Conservation (phyloP, 129 eudicot genomes). For the Solidago caesia region DNA sequence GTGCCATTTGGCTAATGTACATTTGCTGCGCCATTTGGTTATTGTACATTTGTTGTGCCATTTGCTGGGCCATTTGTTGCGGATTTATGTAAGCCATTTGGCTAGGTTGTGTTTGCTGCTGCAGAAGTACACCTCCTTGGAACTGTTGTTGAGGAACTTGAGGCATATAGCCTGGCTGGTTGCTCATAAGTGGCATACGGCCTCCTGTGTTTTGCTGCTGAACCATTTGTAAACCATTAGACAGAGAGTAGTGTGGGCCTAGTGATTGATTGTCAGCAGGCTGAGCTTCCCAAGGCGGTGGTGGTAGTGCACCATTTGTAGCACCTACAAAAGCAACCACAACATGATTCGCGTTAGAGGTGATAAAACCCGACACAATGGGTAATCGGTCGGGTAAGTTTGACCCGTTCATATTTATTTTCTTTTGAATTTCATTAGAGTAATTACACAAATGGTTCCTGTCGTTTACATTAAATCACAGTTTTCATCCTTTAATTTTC, state of each 20-base stretch:
- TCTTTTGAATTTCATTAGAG: too few relatives aligned
- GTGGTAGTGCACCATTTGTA: slow-evolving; percentile 60
- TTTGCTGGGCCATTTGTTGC: slow-evolving; percentile 35
- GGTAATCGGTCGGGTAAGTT: not conserved
- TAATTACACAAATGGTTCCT: too few relatives aligned
- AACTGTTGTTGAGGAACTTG: slow-evolving; percentile 38
- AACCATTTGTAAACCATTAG: not conserved
- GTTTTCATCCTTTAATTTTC: too few relatives aligned
- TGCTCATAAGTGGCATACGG: slow-evolving; percentile 39
- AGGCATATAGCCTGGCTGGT: slow-evolving; percentile 36
- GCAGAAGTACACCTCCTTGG: slow-evolving; percentile 39
- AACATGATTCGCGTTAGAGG: not conserved
- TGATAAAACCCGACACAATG: not conserved
- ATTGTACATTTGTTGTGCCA: slow-evolving; percentile 60
- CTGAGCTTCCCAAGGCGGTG: slow-evolving; percentile 96
- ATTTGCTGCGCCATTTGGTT: slow-evolving; percentile 72
- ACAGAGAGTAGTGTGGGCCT: slow-evolving; percentile 38
- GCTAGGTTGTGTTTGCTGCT: slow-evolving; percentile 11
- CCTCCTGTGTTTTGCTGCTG: not conserved
- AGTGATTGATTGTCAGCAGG: slow-evolving; percentile 37
- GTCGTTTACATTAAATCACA: too few relatives aligned
- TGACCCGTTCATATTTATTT: too few relatives aligned
- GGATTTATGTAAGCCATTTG: slow-evolving; percentile 40
- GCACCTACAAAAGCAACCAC: slow-evolving; percentile 37
- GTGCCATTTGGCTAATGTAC: slow-evolving; percentile 57